Evolutionary conservation across 2,329 filamentous ascomycete species (phyloP).

Genomic region (Claviceps quebecensis): DNA sequence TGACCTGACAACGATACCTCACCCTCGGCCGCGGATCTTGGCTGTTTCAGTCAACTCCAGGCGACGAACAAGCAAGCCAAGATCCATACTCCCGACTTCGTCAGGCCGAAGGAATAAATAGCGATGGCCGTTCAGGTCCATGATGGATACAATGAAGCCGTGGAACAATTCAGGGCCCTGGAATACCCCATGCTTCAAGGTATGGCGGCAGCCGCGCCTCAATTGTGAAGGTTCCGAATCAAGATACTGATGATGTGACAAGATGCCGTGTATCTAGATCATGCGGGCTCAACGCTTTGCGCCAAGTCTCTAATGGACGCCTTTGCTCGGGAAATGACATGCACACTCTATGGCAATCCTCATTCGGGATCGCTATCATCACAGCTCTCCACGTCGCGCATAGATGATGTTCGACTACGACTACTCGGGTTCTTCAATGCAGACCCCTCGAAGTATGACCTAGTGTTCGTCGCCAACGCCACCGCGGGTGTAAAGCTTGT

Average conservation of each 20-base stretch:
- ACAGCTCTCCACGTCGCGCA: slow-evolving; percentile 56
- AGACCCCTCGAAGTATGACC: slow-evolving; percentile 66
- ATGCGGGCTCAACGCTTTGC: slow-evolving; percentile 83
- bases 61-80: too few relatives aligned
- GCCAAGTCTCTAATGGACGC: slow-evolving; percentile 66
- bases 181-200: slow-evolving; percentile 62
- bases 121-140: not conserved
- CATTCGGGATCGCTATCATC: slow-evolving; percentile 78
- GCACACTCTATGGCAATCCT: slow-evolving; percentile 75
- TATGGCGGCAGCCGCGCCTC: slow-evolving; percentile 14
- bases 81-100: too few relatives aligned
- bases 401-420: slow-evolving; percentile 62
- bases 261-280: slow-evolving; percentile 76
- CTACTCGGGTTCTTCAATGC: slow-evolving; percentile 68
- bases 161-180: slow-evolving; percentile 42
- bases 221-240: not conserved
- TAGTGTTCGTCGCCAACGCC: slow-evolving; percentile 85
- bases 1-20: not conserved
- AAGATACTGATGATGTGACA: not conserved
- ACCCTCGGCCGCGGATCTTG: not conserved
- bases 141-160: slow-evolving; percentile 37
- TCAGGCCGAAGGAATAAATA: not conserved
- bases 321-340: slow-evolving; percentile 67
- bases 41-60: not conserved
- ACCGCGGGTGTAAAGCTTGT: slow-evolving; percentile 85